A percentile compares a stretch with the other conserved stretches of the same genome.
Conservation (phyloP, 169 alveolate species). For the Amoebophrya sp. region DNA sequence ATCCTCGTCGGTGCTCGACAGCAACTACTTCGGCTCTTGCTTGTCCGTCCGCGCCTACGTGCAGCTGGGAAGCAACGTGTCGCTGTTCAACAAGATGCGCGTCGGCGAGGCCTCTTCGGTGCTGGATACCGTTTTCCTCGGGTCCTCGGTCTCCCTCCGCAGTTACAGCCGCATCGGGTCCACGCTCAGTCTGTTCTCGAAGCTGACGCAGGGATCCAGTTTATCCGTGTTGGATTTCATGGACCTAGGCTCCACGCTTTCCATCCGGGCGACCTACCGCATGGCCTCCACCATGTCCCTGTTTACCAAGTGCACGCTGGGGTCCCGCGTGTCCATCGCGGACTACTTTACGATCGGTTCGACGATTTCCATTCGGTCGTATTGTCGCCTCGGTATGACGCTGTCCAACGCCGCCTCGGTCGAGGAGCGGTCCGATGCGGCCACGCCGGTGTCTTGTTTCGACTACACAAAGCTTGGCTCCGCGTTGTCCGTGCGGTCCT, state of each 20-base stretch:
- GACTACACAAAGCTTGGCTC: conserved; percentile 19
- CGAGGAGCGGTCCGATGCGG: conserved; percentile 13
- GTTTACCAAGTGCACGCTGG: neutral
- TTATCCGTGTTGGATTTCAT: conserved; percentile 12
- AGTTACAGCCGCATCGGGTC: neutral
- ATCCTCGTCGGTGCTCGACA: neutral
- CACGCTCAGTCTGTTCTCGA: neutral
- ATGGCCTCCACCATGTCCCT: neutral
- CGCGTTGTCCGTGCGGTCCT: neutral
- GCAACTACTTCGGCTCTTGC: neutral
- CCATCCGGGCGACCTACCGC: neutral
- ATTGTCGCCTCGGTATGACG: neutral
- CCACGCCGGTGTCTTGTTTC: neutral
- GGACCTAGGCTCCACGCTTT: neutral
- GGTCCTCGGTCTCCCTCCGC: conserved; percentile 23
- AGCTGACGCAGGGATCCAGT: neutral
- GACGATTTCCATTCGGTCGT: neutral
- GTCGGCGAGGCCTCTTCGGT: neutral
- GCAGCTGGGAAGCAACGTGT: neutral
- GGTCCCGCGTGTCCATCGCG: neutral
- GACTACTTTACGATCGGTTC: neutral
- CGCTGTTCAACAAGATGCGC: neutral
- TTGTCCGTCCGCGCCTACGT: conserved; percentile 17
- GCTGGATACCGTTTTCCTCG: neutral
- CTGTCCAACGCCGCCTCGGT: neutral